A percentile compares a stretch with the other conserved stretches of the same genome.
These are phyloP conservation scores for Paramecium primaurelia DNA, from an alignment of 73 alveolate genomes.

Conservation along the genomic window DNA sequence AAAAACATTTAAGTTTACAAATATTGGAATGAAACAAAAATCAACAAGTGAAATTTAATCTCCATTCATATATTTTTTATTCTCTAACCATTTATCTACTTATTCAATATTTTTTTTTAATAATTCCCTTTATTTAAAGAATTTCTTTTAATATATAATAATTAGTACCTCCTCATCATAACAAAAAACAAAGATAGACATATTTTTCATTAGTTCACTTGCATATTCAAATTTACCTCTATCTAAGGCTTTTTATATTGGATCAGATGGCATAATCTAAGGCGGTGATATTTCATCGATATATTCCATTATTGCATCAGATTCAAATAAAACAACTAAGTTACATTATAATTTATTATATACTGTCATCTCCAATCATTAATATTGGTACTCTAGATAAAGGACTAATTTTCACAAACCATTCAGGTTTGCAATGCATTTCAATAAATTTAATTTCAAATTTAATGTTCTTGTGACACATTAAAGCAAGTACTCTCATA, in stretches of 20 bases:
- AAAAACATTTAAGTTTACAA: background rate
- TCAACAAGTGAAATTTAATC: background rate
- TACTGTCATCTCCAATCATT: slow-evolving; percentile 31
- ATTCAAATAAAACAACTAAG: slow-evolving; percentile 44
- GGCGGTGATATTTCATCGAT: background rate
- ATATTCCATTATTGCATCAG: slow-evolving; percentile 41
- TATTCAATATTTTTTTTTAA: background rate
- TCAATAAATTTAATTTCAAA: slow-evolving; percentile 9
- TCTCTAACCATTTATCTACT: background rate
- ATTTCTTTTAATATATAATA: background rate
- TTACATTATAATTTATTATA: background rate
- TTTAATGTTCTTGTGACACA: background rate
- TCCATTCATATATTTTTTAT: background rate
- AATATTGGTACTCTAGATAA: slow-evolving; percentile 29
- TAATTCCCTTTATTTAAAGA: background rate
- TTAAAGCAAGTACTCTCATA: slow-evolving; percentile 1
- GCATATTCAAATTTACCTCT: slow-evolving; percentile 45
- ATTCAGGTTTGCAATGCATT: background rate
- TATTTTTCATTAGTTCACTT: background rate
- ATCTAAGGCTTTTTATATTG: slow-evolving; percentile 19
- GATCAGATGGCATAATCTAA: background rate
- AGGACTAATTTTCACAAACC: slow-evolving; percentile 23
- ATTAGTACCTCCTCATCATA: background rate
- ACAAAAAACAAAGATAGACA: background rate
- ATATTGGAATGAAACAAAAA: background rate